A percentile compares a stretch with the other conserved stretches of the same genome.
Evolutionary conservation across 108 stramenopile genomes (phyloP).

Genomic region (Parietichytrium sp.): DNA sequence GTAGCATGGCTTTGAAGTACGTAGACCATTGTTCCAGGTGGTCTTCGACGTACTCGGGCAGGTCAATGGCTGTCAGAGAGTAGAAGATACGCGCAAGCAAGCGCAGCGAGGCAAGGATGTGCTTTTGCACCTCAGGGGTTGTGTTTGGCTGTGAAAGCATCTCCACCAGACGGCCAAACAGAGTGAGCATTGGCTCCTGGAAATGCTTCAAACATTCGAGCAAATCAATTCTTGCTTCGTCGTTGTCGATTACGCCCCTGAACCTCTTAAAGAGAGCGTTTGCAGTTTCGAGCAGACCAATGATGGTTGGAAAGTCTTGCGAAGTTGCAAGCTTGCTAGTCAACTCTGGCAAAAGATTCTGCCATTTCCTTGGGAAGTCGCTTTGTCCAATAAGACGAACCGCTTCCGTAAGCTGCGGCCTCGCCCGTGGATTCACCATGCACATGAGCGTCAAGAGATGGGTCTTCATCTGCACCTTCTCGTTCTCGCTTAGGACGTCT

Average conservation of each 20-base stretch:
- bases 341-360: constrained; percentile 81
- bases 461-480: constrained; percentile 82
- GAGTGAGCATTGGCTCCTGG: constrained; percentile 64
- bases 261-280: constrained; percentile 91
- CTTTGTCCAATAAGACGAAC: constrained; percentile 83
- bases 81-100: constrained; percentile 84
- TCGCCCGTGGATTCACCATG: constrained; percentile 79
- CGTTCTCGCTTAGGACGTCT: constrained; percentile 50
- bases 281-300: constrained; percentile 88
- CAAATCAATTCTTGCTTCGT: constrained; percentile 60
- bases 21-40: constrained; percentile 88
- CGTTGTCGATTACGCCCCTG: constrained; percentile 79
- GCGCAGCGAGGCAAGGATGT: constrained; percentile 71
- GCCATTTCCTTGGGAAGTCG: constrained; percentile 94
- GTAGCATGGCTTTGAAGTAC: constrained; percentile 78
- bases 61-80: constrained; percentile 93
- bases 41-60: constrained; percentile 97
- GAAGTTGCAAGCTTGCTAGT: constrained; percentile 69
- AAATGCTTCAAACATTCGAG: constrained; percentile 79
- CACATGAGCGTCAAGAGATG: constrained; percentile 93
- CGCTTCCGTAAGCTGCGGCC: constrained; percentile 84
- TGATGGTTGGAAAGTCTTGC: constrained; percentile 71
- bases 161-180: constrained; percentile 66
- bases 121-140: constrained; percentile 42
- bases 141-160: constrained; percentile 56